phyloP scores from a whole-genome alignment of 2,329 filamentous ascomycete species.

The Coniochaeta prunicola region DNA sequence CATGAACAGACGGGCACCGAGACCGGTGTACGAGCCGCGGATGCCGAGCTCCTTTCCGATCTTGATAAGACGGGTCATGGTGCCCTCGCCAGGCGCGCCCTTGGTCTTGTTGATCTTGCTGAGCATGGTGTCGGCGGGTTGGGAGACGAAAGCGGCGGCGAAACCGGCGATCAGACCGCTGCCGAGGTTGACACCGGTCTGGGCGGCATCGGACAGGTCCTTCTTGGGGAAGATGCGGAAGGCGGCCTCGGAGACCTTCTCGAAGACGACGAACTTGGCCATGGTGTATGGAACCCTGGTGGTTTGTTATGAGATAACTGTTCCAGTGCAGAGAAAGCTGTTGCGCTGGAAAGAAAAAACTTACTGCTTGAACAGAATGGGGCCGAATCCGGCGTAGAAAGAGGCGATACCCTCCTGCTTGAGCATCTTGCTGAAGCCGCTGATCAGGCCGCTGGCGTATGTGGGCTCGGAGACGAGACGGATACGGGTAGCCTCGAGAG shows the following conservation, averaged over 20 bases:
- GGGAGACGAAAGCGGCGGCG: slow-evolving; percentile 64
- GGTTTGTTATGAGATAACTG: neutral
- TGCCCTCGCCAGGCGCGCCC: slow-evolving; percentile 63
- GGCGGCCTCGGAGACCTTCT: slow-evolving; percentile 14
- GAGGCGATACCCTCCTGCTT: slow-evolving; percentile 76
- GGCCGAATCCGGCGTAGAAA: slow-evolving; percentile 89
- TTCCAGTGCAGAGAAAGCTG: neutral
- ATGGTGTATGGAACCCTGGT: slow-evolving; percentile 17
- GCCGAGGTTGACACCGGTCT: slow-evolving; percentile 60
- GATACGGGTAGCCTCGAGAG: slow-evolving; percentile 88
- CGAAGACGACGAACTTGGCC: slow-evolving; percentile 17
- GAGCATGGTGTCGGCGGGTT: slow-evolving; percentile 71
- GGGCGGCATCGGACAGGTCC: slow-evolving; percentile 16
- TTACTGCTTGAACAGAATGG: slow-evolving; percentile 75
- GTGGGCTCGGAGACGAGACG: slow-evolving; percentile 84
- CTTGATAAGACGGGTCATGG: slow-evolving; percentile 60
- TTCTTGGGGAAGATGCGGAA: slow-evolving; percentile 17
- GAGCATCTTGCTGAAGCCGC: slow-evolving; percentile 76
- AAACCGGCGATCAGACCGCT: slow-evolving; percentile 68
- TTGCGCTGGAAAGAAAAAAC: slow-evolving; percentile 17
- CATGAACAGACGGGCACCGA: slow-evolving; percentile 65
- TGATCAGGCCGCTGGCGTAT: slow-evolving; percentile 72
- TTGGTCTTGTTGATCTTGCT: slow-evolving; percentile 73
- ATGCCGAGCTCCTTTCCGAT: slow-evolving; percentile 65
- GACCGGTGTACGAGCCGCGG: slow-evolving; percentile 58